phyloP scores from a whole-genome alignment of 148 eudicot species.

The Diospyros kaki region DNA sequence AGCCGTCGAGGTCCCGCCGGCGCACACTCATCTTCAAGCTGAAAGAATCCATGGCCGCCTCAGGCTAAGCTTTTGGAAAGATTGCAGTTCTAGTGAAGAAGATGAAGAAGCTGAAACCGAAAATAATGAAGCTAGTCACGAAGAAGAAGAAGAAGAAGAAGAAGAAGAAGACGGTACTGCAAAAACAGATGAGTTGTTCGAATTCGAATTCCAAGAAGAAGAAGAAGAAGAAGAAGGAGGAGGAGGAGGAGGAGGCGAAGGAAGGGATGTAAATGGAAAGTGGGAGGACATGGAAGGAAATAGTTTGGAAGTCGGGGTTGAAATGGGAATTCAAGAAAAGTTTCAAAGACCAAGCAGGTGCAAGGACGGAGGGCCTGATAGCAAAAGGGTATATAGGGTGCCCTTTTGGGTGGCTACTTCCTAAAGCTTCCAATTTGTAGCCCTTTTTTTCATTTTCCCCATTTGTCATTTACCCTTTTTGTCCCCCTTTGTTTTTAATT shows the following conservation, averaged over 20 bases:
- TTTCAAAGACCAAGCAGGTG: conserved; percentile 56
- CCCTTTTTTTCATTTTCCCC: neutral
- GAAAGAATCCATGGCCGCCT: conserved; percentile 67
- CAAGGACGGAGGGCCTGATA: conserved; percentile 59
- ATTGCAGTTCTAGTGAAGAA: neutral
- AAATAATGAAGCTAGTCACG: neutral
- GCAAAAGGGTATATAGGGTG: conserved; percentile 47
- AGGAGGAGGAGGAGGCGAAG: too few relatives aligned
- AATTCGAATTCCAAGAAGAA: neutral
- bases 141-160: neutral
- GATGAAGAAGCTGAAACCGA: neutral
- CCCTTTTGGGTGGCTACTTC: conserved; percentile 74
- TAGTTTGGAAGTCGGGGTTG: conserved; percentile 28
- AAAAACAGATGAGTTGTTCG: too few relatives aligned
- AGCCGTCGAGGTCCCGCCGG: conserved; percentile 44
- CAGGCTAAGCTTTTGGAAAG: conserved; percentile 26
- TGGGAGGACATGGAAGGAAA: conserved; percentile 5
- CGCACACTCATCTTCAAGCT: conserved; percentile 34
- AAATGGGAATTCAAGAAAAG: conserved; percentile 30
- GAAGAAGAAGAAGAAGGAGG: conserved; percentile 9
- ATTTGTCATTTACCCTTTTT: conserved; percentile 4
- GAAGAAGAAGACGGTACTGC: neutral
- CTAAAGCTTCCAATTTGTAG: conserved; percentile 10
- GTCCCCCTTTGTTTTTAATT: neutral
- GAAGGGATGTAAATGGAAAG: too few relatives aligned